A percentile compares a stretch with the other conserved stretches of the same genome.
These are phyloP conservation scores for Cladophialophora chaetospira DNA, from an alignment of 2,329 filamentous ascomycete genomes.

Conservation along the genomic window DNA sequence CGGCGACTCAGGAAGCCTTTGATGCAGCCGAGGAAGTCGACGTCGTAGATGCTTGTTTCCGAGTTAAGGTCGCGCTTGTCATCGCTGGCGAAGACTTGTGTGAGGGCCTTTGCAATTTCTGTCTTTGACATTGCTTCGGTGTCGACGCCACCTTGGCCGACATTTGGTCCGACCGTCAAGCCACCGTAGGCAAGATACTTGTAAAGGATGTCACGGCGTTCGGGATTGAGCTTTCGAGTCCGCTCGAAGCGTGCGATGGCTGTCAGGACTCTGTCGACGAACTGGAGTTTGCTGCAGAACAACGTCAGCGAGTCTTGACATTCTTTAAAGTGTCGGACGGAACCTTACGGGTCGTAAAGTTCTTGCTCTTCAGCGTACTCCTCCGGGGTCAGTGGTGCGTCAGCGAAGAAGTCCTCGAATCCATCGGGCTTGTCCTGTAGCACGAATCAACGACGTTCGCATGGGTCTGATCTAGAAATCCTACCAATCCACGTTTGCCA, in stretches of 20 bases:
- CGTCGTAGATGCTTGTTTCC: slow-evolving; percentile 60
- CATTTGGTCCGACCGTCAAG: slow-evolving; percentile 63
- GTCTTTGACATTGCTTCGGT: slow-evolving; percentile 63
- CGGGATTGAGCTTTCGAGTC: slow-evolving; percentile 70
- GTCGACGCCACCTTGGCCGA: slow-evolving; percentile 66
- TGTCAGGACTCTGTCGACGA: slow-evolving; percentile 73
- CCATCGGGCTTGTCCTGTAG: slow-evolving; percentile 57
- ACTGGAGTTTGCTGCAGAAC: slow-evolving; percentile 50
- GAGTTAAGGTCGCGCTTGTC: slow-evolving; percentile 39
- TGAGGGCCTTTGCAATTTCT: slow-evolving; percentile 65
- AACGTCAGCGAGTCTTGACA: slow-evolving; percentile 17
- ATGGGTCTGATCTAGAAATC: slow-evolving; percentile 21
- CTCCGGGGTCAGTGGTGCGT: slow-evolving; percentile 72
- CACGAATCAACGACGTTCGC: not conserved
- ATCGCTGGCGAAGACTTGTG: slow-evolving; percentile 55
- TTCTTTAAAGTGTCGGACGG: not conserved
- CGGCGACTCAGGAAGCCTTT: slow-evolving; percentile 72
- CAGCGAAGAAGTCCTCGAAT: slow-evolving; percentile 79
- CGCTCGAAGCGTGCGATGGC: slow-evolving; percentile 80
- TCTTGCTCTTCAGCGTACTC: slow-evolving; percentile 67
- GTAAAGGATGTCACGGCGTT: slow-evolving; percentile 67
- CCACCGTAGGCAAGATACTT: slow-evolving; percentile 84
- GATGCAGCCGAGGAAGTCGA: slow-evolving; percentile 78
- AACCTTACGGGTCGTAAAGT: slow-evolving; percentile 66
- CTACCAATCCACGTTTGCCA: slow-evolving; percentile 42